Evolutionary conservation across 805 yeast genomes (phyloP).

Genomic region (Wickerhamomyces mucosus): DNA sequence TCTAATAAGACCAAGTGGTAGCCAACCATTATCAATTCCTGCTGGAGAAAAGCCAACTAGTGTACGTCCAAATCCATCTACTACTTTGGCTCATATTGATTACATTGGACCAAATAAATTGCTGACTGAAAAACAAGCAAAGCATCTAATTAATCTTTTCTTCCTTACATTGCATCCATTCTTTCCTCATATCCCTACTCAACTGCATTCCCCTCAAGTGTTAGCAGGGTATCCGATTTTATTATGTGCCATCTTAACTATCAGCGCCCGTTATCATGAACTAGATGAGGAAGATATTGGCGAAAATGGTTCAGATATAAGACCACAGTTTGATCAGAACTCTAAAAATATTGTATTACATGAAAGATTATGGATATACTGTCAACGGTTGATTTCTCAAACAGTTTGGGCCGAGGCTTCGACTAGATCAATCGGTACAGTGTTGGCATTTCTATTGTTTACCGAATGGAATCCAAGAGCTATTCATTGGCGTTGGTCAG

Average conservation of each 20-base stretch:
- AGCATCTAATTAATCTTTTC: constrained; percentile 46
- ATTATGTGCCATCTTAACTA: constrained; percentile 70
- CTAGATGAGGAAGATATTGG: constrained; percentile 29
- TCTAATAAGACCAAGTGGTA: constrained; percentile 15
- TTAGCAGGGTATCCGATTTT: constrained; percentile 75
- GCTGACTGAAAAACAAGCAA: constrained; percentile 55
- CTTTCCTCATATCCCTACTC: constrained; percentile 78
- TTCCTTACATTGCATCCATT: constrained; percentile 80
- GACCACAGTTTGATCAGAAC: constrained; percentile 18
- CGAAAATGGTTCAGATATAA: not conserved
- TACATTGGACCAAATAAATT: constrained; percentile 51
- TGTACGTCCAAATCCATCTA: constrained; percentile 24
- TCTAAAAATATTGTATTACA: constrained; percentile 54
- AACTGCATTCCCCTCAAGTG: constrained; percentile 54
- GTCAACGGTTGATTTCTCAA: constrained; percentile 71
- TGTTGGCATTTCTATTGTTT: constrained; percentile 71
- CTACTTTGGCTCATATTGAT: constrained; percentile 46
- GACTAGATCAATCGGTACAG: constrained; percentile 79
- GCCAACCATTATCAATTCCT: constrained; percentile 18
- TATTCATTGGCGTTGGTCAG: constrained; percentile 80
- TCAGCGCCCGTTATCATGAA: constrained; percentile 69
- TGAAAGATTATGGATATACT: constrained; percentile 74
- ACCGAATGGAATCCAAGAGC: constrained; percentile 97
- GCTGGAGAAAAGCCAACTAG: constrained; percentile 23
- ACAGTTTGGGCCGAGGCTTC: constrained; percentile 94